phyloP scores from a whole-genome alignment of 495 filamentous ascomycete genomes.

The Xylaria scruposa region DNA sequence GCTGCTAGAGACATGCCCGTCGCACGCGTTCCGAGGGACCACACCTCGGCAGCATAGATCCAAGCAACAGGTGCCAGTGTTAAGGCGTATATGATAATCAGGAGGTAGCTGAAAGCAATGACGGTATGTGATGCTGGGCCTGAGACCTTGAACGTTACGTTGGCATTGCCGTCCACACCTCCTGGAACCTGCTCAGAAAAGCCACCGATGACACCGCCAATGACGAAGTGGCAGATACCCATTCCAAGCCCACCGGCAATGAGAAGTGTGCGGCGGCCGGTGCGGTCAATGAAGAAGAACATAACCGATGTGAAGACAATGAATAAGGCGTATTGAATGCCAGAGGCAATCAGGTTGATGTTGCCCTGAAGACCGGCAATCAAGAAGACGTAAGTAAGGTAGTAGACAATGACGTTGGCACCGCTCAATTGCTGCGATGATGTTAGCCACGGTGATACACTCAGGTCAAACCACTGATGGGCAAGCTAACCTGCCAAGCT shows the following conservation, averaged over 20 bases:
- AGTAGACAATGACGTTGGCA: conserved; percentile 74
- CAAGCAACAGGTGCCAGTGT: conserved; percentile 74
- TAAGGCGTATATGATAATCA: conserved; percentile 73
- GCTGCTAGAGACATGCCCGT: conserved; percentile 73
- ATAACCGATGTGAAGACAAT: conserved; percentile 71
- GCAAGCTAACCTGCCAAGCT: conserved; percentile 46
- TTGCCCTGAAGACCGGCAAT: conserved; percentile 72
- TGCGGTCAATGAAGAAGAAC: conserved; percentile 75
- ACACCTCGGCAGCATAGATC: conserved; percentile 80
- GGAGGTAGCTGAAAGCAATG: conserved; percentile 75
- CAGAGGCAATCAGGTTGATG: conserved; percentile 69
- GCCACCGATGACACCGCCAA: conserved; percentile 61
- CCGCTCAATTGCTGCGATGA: conserved; percentile 71
- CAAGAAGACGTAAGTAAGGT: conserved; percentile 73
- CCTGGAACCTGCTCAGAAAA: conserved; percentile 55
- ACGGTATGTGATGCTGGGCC: conserved; percentile 69
- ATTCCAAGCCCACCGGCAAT: conserved; percentile 73
- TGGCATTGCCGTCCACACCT: conserved; percentile 68
- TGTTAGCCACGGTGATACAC: conserved; percentile 50
- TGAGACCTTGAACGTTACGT: conserved; percentile 67
- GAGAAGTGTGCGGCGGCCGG: conserved; percentile 74
- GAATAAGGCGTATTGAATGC: conserved; percentile 78
- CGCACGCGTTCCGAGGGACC: conserved; percentile 75
- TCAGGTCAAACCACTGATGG: not conserved
- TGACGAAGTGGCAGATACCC: conserved; percentile 71